A percentile compares a stretch with the other conserved stretches of the same genome.
phyloP scores from a whole-genome alignment of 2,329 filamentous ascomycete genomes.

The Cryoendolithus antarcticus region DNA sequence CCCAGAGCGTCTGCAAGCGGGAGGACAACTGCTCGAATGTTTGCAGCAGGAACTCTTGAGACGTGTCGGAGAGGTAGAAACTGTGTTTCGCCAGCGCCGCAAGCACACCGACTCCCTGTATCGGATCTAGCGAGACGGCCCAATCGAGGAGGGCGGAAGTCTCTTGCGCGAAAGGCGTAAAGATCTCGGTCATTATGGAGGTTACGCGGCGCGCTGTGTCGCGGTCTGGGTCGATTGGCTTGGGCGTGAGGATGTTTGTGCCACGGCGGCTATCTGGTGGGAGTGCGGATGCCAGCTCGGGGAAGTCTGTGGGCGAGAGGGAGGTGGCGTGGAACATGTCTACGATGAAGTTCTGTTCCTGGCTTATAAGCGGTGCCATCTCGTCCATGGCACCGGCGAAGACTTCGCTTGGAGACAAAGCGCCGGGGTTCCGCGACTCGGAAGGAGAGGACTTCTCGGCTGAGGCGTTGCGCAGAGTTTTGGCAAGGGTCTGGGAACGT shows the following conservation, averaged over 20 bases:
- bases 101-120: conserved; percentile 86
- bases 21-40: conserved; percentile 64
- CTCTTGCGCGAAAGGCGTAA: conserved; percentile 67
- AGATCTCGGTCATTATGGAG: conserved; percentile 81
- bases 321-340: conserved; percentile 92
- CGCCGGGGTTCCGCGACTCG: conserved; percentile 29
- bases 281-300: conserved; percentile 58
- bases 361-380: conserved; percentile 67
- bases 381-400: conserved; percentile 73
- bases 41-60: conserved; percentile 81
- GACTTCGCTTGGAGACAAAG: conserved; percentile 58
- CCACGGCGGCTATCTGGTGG: conserved; percentile 57
- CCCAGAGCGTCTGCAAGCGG: conserved; percentile 62
- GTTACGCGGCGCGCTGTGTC: conserved; percentile 72
- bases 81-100: conserved; percentile 69
- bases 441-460: conserved; percentile 43
- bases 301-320: conserved; percentile 67
- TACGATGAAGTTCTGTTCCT: conserved; percentile 95
- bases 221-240: conserved; percentile 78
- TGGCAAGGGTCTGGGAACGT: conserved; percentile 75
- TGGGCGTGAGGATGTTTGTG: conserved; percentile 59
- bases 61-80: conserved; percentile 70
- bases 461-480: conserved; percentile 55
- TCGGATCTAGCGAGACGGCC: conserved; percentile 65
- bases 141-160: conserved; percentile 72